A percentile compares a stretch with the other conserved stretches of the same genome.
phyloP scores from a whole-genome alignment of 2,329 filamentous ascomycete genomes.

The Cladosporium sp. region DNA sequence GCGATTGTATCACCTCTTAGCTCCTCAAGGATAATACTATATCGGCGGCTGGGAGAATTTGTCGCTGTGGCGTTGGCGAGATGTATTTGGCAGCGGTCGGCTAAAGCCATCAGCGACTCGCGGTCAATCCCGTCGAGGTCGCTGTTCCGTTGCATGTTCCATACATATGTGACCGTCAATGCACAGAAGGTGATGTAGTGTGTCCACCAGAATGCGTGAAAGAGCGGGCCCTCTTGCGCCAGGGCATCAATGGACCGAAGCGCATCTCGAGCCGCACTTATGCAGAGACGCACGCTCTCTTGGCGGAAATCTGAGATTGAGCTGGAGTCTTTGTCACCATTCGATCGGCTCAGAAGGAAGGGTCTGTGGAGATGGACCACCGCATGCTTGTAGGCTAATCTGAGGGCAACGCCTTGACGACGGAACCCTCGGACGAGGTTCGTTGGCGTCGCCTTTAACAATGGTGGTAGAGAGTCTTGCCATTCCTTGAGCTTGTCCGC shows the following conservation, averaged over 20 bases:
- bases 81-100: conserved; percentile 41
- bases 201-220: conserved; percentile 45
- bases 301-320: background rate
- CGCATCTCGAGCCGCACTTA: conserved; percentile 7
- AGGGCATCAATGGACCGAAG: conserved; percentile 33
- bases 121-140: conserved; percentile 4
- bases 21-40: conserved; percentile 45
- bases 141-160: conserved; percentile 38
- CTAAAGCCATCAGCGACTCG: conserved; percentile 34
- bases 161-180: conserved; percentile 43
- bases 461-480: conserved; percentile 34
- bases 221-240: conserved; percentile 32
- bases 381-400: conserved; percentile 30
- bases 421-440: conserved; percentile 42
- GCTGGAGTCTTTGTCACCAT: background rate
- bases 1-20: conserved; percentile 34
- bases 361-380: conserved; percentile 32
- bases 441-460: conserved; percentile 39
- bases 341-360: conserved; percentile 20
- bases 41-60: conserved; percentile 43
- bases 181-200: conserved; percentile 47
- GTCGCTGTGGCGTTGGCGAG: conserved; percentile 41
- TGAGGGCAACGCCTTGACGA: conserved; percentile 28
- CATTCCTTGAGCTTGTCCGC: conserved; percentile 33
- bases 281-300: conserved; percentile 11